Base-by-base conservation (phyloP, 2,329 filamentous ascomycete species). In the Fusarium sp. region DNA sequence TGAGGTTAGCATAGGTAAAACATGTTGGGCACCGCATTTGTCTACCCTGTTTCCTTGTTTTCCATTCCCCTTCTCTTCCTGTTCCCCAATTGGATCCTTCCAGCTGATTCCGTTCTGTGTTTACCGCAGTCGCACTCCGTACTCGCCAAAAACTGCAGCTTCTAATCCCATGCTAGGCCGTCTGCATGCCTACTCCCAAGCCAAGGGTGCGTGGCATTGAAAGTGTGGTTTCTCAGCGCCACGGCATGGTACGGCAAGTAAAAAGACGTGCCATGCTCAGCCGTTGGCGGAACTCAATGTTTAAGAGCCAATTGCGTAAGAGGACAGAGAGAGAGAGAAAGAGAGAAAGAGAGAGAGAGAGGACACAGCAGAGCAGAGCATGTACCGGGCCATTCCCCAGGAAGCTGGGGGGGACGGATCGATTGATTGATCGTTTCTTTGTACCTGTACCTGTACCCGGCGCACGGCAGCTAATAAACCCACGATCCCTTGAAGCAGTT, bases 1-100 rank as follows among this genome's bases (percentile, higher is more conserved):
- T 51, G 48, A 51, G 56, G 33, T 25, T 19, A 20, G 15, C 46
- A 57, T 57, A 40, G 48, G 55, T 57, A 40, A 44, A 51, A 54
- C 37, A 46, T 32, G 27, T 52, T 56, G 27, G 23, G 52, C 48
- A 53, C 51, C 51, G 55, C 60, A 62, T 62, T 58, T 37, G 59
- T 54, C 56, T 41, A 47, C 25, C 32, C 41, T 32, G 27, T 70
- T 69, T 69, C 63, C 66, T 54, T 67, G 67, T 68, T 67, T 68
- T 70, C 49, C 56, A 43, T 63, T 57, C 49, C 33, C 41, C 25
- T 32, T 25, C 35, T 30, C 41, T 22, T 50, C 65, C 27, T 55
- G 45, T 19, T 56, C 49, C 40, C 50, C 13, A 13, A 51, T 58
- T 49, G 41, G 37, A 22, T 19, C 23, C 39, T 41, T 17, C 39